Percentiles rank a stretch among this genome's conserved stretches.
These are phyloP conservation scores for Penicillium sp. DNA, from an alignment of 2,329 filamentous ascomycete genomes.

Conservation along the genomic window DNA sequence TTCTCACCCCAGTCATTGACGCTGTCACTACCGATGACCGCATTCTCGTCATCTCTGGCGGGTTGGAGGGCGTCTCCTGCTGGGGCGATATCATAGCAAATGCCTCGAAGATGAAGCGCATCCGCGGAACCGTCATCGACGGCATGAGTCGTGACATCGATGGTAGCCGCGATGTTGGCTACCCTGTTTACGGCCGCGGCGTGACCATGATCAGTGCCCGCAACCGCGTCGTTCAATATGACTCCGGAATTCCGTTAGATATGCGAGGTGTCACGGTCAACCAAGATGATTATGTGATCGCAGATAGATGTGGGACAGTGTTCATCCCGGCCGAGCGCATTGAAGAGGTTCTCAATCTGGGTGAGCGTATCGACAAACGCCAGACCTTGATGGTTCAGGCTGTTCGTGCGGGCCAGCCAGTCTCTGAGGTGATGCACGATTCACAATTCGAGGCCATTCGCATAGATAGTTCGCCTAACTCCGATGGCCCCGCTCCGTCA, in stretches of 20 bases:
- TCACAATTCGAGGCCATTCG: constrained; percentile 21
- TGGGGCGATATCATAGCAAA: constrained; percentile 28
- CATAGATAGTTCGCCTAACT: not conserved
- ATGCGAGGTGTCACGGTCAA: constrained; percentile 17
- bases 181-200: constrained; percentile 37
- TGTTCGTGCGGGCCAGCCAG: constrained; percentile 16
- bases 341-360: constrained; percentile 17
- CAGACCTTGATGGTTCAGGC: constrained; percentile 21
- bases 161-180: constrained; percentile 34
- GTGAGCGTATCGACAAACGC: constrained; percentile 15
- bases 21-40: constrained; percentile 20
- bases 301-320: constrained; percentile 21
- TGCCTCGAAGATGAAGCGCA: constrained; percentile 23
- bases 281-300: constrained; percentile 24
- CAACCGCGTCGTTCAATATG: constrained; percentile 35
- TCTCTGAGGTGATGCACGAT: constrained; percentile 25
- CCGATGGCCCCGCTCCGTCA: not conserved
- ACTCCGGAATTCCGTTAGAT: constrained; percentile 29
- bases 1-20: constrained; percentile 21
- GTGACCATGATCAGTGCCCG: constrained; percentile 37
- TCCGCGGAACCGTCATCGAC: constrained; percentile 36
- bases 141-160: constrained; percentile 38
- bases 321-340: constrained; percentile 18
- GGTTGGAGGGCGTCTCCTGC: constrained; percentile 22
- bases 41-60: constrained; percentile 24